phyloP scores from a whole-genome alignment of 225 moss, liverwort and hornwort genomes.

The Lunularia cruciata region DNA sequence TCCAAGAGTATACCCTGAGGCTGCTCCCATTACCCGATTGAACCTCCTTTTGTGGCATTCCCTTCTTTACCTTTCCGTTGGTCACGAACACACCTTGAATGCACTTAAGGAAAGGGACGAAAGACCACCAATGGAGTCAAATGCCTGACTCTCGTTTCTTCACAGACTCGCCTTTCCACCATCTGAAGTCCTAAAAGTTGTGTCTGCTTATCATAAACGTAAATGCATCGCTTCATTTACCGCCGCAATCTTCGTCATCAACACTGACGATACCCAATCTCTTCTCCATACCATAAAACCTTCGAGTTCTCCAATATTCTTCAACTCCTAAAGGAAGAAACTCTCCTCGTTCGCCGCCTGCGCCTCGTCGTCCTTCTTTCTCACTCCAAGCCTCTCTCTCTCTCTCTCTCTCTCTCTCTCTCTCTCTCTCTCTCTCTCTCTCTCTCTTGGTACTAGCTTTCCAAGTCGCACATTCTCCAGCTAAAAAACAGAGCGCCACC shows the following conservation, averaged over 20 bases:
- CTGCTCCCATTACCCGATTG: constrained; percentile 53
- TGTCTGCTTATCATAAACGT: background rate
- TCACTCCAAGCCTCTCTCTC: too few relatives aligned
- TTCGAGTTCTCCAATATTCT: background rate
- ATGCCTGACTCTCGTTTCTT: constrained; percentile 13
- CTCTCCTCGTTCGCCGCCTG: too few relatives aligned
- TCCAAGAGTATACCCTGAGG: constrained; percentile 34
- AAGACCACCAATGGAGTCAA: background rate
- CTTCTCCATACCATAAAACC: background rate
- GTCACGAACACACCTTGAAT: too few relatives aligned
- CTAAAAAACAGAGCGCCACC: too few relatives aligned
- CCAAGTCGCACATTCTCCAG: too few relatives aligned
- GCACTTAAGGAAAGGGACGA: background rate
- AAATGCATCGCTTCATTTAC: background rate
- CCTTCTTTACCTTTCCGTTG: constrained; percentile 23
- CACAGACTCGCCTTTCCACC: background rate
- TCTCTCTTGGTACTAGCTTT: too few relatives aligned
- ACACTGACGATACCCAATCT: background rate
- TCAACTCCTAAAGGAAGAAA: too few relatives aligned
- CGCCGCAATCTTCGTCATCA: background rate
- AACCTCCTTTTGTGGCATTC: constrained; percentile 43
- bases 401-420: too few relatives aligned
- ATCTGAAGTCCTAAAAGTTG: background rate
- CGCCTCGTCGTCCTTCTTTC: too few relatives aligned
- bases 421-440: too few relatives aligned